Evolutionary conservation across 2,329 filamentous ascomycete genomes (phyloP), one percentile per base, ranked within the genome.

Genomic region (Claviceps sp.): DNA sequence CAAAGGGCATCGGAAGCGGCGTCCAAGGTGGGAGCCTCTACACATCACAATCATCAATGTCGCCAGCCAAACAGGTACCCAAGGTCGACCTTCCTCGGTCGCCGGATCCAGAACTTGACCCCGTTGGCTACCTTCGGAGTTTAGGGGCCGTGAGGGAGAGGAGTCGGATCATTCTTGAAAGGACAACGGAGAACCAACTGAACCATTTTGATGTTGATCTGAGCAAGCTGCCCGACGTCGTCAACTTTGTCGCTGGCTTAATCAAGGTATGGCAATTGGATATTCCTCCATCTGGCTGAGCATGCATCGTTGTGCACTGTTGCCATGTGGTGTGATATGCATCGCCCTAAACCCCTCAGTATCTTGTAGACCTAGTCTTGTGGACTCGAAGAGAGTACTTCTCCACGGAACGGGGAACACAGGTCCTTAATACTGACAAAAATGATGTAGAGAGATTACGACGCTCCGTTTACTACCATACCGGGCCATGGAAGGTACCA

Each of bases 151-250:
- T 98, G 26, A 79, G 93, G 56, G 88, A 96, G 61, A 74, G 89
- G 56, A 85, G 80, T 63, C 79, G 72, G 60, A 71, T 91, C 57
- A 75, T 95, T 50, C 76, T 87, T 54, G 79, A 86, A 56, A 90
- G 86, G 71, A 88, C 89, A 9, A 75, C 86, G 61, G 76, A 75
- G 57, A 88, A 95, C 62, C 76, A 86, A 59, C 76, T 95, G 55
- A 80, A 79, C 59, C 90, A 96, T 66, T 96, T 96, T 61, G 84
- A 87, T 57, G 88, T 95, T 47, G 90, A 96, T 67, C 81, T 90
- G 76, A 70, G 68, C 68, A 94, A 91, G 68, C 91, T 95, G 65
- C 69, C 76, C 45, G 86, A 91, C 57, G 91, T 91, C 1, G 88
- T 90, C 14, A 78, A 78, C 45, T 95, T 95, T 65, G 86, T 95